phyloP scores from a whole-genome alignment of 2,329 filamentous ascomycete genomes.

The Apiospora arundinis region DNA sequence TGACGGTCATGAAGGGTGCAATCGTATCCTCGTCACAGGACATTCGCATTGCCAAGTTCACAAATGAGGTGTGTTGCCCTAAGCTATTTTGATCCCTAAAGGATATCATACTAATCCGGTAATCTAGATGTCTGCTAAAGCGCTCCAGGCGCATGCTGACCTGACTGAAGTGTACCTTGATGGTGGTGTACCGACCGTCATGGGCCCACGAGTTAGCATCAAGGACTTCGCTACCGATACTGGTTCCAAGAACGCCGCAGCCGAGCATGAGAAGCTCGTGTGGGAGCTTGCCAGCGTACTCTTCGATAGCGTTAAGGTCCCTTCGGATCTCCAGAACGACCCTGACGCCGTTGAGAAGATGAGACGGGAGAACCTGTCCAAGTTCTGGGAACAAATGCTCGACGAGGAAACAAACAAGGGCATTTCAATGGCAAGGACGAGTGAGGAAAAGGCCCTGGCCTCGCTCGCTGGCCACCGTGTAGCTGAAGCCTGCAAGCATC shows the following conservation, averaged over 20 bases:
- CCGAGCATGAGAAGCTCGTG: slow-evolving; percentile 71
- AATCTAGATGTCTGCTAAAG: slow-evolving; percentile 60
- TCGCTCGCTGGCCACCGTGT: slow-evolving; percentile 81
- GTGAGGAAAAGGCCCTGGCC: slow-evolving; percentile 84
- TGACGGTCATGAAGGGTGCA: slow-evolving; percentile 60
- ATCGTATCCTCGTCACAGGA: slow-evolving; percentile 70
- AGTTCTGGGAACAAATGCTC: slow-evolving; percentile 71
- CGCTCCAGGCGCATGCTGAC: slow-evolving; percentile 61
- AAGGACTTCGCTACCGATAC: slow-evolving; percentile 50
- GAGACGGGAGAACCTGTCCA: slow-evolving; percentile 70
- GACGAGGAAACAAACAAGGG: slow-evolving; percentile 61
- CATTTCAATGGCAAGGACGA: slow-evolving; percentile 63
- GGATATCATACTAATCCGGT: slow-evolving; percentile 12
- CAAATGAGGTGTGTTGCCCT: slow-evolving; percentile 47
- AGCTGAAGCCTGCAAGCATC: slow-evolving; percentile 79
- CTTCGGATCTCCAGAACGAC: slow-evolving; percentile 46
- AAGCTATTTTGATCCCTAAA: background rate
- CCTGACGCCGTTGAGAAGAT: slow-evolving; percentile 44
- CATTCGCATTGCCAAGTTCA: slow-evolving; percentile 68
- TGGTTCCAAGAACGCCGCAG: slow-evolving; percentile 47
- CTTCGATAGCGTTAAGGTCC: slow-evolving; percentile 72
- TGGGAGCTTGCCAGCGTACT: slow-evolving; percentile 89
- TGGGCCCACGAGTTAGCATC: slow-evolving; percentile 54
- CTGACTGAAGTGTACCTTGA: slow-evolving; percentile 59
- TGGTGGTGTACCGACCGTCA: slow-evolving; percentile 66